Base-by-base conservation (phyloP, 1,284 basidiomycete species). In the Athelia psychrophila region DNA sequence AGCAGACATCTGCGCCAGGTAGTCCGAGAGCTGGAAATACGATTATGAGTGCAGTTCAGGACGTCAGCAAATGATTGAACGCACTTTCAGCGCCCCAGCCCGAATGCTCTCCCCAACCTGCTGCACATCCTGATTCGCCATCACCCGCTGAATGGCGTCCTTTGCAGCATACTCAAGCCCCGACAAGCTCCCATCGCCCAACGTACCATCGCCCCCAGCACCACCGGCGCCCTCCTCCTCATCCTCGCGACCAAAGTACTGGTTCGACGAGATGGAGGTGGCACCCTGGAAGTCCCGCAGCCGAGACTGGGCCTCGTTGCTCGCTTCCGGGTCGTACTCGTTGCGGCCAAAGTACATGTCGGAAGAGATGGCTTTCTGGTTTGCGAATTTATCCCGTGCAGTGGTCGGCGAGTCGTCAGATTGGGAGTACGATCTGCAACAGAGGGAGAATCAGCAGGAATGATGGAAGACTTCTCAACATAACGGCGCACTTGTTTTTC, bases 311-410 rank as follows among this genome's bases (percentile, higher is more conserved):
- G 95, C 93, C 70, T 98, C 94, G 38, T 76, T 71, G 30, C 82
- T 67, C 3, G 84, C 78, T 42, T 72, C 65, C 1, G 93, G 83
- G 67, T 99, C 96, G 71, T 98, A 98, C 18, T 84, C 71, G 50
- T 91, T 91, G 25, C 96, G 83, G 35, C 90, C 92, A 70, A 98
- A 98, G 79, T 93, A 98, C 90, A 96, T 95, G 67, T 99, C 97
- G 2, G 93, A 96, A 3, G 94, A 97, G 67, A 99, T 98, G 47
- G 81, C 92, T 69, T 98, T 99, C 67, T 98, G 96, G 56, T 65
- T 73, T 1, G 93, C 91, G 66, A 99, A 99, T 63, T 93, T 93
- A 23, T 94, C 88, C 56, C 95, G 84, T 2, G 97, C 96, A 23
- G 83, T 85, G 13, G 83, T 93, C 1, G 86, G 83, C 48, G 88